Base-by-base conservation (phyloP, 1,139 yeast species). In the Saccharomycopsis crataegensis region DNA sequence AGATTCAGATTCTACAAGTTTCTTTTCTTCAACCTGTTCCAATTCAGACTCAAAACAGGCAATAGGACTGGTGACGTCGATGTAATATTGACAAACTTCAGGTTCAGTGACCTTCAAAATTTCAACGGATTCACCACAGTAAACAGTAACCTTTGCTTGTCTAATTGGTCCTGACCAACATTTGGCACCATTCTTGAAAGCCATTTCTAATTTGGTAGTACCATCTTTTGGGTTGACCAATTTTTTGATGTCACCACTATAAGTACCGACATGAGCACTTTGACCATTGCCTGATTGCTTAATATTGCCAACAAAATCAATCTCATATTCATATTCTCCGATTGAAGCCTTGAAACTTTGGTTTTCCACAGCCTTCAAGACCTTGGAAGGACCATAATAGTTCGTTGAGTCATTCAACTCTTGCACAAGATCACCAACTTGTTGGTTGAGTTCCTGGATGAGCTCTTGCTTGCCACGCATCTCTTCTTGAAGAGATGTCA, bases 121-220 rank as follows among this genome's bases (percentile, higher is more conserved):
- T 57, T 76, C 73, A 46, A 78, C 71, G 2, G 72, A 70, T 3
- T 71, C 65, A 0, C 96, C 96, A 69, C 99, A 94, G 22, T 72
- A 71, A 57, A 93, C 66, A 33, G 75, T 74, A 2, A 88, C 82
- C 9, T 69, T 70, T 0, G 90, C 91, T 40, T 84, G 77, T 65
- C 99, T 79, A 34, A 72, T 67, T 2, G 98, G 98, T 0, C 99
- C 99, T 65, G 90, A 88, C 97, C 99, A 93, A 68, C 99, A 94
- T 64, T 77, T 77, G 50, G 82, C 82, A n/a, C 99, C 99, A 38
- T 74, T 67, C 6, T 67, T 72, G 64, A 73, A 91, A 34, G 69
- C 67, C 17, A 82, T 67, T 9, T 66, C 69, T 43, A 77, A 59
- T 8, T 70, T 70, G 54, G 63, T 67, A 46, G 64, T 67, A 16